phyloP scores from a whole-genome alignment of 345 rosid species.

The Eucalyptus curtisii region DNA sequence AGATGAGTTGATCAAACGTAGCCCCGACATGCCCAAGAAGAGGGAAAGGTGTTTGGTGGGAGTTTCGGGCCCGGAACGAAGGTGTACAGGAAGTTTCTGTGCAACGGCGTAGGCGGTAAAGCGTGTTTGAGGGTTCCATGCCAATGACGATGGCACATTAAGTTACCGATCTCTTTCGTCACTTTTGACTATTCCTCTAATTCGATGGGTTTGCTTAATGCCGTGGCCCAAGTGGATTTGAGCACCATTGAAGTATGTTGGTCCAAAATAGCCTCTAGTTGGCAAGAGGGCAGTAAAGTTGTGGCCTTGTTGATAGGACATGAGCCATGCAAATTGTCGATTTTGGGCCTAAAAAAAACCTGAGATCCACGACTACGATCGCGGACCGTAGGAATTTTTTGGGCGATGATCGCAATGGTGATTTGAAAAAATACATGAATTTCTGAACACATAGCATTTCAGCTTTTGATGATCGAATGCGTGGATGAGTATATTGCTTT shows the following conservation, averaged over 20 bases:
- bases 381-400: background rate
- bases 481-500: background rate
- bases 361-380: background rate
- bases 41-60: background rate
- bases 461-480: background rate
- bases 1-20: background rate
- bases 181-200: too few species aligned
- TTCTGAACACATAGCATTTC: background rate
- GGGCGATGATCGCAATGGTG: background rate
- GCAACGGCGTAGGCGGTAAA: background rate
- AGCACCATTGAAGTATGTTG: too few species aligned
- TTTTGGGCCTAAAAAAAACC: background rate
- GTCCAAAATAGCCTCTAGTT: background rate
- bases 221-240: too few species aligned
- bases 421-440: background rate
- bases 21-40: background rate
- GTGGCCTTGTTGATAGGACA: background rate
- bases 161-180: too few species aligned
- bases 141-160: background rate
- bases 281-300: background rate
- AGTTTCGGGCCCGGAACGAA: background rate
- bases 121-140: background rate
- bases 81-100: background rate
- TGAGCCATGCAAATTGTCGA: background rate
- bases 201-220: too few species aligned